phyloP scores from a whole-genome alignment of 1,284 basidiomycete genomes.

The Ganoderma lingzhi region DNA sequence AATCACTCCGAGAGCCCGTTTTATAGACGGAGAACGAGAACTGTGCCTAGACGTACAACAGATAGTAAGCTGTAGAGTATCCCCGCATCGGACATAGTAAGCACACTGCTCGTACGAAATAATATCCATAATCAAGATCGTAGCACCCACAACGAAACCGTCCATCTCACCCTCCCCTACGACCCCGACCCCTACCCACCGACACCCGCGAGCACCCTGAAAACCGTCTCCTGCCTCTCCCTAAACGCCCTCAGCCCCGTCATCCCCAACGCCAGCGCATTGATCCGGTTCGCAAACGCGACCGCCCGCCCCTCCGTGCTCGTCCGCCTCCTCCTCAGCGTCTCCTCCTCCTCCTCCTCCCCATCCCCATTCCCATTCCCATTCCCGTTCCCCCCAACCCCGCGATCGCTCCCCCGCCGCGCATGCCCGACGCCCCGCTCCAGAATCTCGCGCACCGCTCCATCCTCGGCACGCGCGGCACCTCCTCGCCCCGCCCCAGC shows the following conservation, averaged over 20 bases:
- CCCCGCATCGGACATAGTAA: not conserved
- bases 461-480: constrained; percentile 58
- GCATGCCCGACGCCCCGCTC: constrained; percentile 62
- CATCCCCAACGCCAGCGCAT: constrained; percentile 73
- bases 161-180: constrained; percentile 1
- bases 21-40: not conserved
- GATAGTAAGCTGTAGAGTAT: not conserved
- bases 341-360: constrained; percentile 26
- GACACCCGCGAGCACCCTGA: constrained; percentile 65
- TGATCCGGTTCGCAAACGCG: constrained; percentile 77
- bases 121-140: not conserved
- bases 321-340: constrained; percentile 36
- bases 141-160: not conserved
- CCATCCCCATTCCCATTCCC: not conserved
- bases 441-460: constrained; percentile 69
- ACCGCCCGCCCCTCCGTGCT: constrained; percentile 65
- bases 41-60: constrained; percentile 1
- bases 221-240: constrained; percentile 75
- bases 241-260: constrained; percentile 73
- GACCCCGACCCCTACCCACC: constrained; percentile 26
- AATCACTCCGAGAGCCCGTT: too few relatives aligned
- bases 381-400: not conserved
- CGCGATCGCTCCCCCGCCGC: constrained; percentile 15
- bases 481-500: constrained; percentile 50
- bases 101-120: not conserved